These are phyloP conservation scores for Aspergillus awamori DNA, from an alignment of 2,329 filamentous ascomycete species.

Conservation along the genomic window DNA sequence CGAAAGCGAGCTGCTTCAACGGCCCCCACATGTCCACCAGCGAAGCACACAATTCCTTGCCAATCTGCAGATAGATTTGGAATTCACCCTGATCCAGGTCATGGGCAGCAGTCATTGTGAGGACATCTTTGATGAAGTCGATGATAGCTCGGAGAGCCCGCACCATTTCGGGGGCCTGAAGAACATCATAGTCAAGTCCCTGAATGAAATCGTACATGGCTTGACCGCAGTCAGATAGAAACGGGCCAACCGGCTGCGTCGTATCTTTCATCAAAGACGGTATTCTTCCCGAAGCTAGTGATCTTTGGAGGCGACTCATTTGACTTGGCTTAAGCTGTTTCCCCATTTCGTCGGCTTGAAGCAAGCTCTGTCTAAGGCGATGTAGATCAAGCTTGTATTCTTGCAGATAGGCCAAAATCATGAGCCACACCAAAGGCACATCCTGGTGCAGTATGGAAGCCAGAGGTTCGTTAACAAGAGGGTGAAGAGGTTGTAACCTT, in stretches of 20 bases:
- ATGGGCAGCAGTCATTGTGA: slow-evolving; percentile 43
- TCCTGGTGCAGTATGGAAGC: slow-evolving; percentile 30
- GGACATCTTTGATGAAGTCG: slow-evolving; percentile 54
- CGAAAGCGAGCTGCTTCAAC: slow-evolving; percentile 31
- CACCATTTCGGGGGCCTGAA: slow-evolving; percentile 30
- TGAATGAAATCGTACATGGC: slow-evolving; percentile 40
- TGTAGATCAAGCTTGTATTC: slow-evolving; percentile 43
- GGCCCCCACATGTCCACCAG: slow-evolving; percentile 31
- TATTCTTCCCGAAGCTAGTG: slow-evolving; percentile 44
- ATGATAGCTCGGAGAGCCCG: slow-evolving; percentile 38
- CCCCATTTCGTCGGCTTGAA: slow-evolving; percentile 35
- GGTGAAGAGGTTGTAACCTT: slow-evolving; percentile 40
- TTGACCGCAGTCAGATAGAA: slow-evolving; percentile 43
- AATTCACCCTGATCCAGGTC: slow-evolving; percentile 57
- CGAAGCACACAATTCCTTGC: slow-evolving; percentile 38
- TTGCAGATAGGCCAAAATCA: slow-evolving; percentile 39
- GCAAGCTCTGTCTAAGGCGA: slow-evolving; percentile 37
- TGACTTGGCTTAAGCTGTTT: slow-evolving; percentile 44
- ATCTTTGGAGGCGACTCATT: slow-evolving; percentile 47
- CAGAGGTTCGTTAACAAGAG: slow-evolving; percentile 45
- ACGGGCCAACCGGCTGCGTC: slow-evolving; percentile 43
- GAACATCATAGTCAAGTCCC: slow-evolving; percentile 28
- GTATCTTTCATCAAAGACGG: slow-evolving; percentile 46
- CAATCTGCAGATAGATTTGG: slow-evolving; percentile 56
- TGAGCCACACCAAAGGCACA: slow-evolving; percentile 27